Conservation (phyloP, 1,284 basidiomycete species). For the Coriolopsis trogii region DNA sequence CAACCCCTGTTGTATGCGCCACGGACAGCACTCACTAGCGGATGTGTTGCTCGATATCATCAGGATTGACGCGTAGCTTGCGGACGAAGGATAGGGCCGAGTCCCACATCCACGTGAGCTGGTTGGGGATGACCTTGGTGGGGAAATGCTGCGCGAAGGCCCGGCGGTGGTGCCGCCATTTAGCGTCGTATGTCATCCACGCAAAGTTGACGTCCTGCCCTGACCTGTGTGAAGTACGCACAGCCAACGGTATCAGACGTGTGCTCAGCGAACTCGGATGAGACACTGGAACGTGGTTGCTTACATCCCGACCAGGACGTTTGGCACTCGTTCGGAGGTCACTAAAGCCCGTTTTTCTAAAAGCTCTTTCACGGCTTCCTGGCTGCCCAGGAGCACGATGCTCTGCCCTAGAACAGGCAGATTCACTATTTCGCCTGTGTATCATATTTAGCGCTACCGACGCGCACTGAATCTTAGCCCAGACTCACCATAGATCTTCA, state of each 20-base stretch:
- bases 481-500: not conserved
- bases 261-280: not conserved
- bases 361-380: slow-evolving; percentile 1
- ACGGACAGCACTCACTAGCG: not conserved
- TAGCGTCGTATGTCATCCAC: slow-evolving; percentile 16
- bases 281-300: not conserved
- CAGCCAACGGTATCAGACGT: not conserved
- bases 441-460: not conserved
- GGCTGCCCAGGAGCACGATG: slow-evolving; percentile 5
- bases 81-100: not conserved
- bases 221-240: slow-evolving; percentile 14
- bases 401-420: not conserved
- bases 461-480: too few relatives aligned
- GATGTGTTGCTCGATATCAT: not conserved
- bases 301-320: not conserved
- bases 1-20: not conserved
- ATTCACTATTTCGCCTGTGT: slow-evolving; percentile 4
- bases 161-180: slow-evolving; percentile 22
- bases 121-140: not conserved
- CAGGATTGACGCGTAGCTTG: not conserved
- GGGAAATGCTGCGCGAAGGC: slow-evolving; percentile 17
- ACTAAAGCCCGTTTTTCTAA: slow-evolving; percentile 13
- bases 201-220: slow-evolving; percentile 14
- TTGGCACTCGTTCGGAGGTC: slow-evolving; percentile 1
- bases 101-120: not conserved